Percentiles rank a stretch among this genome's conserved stretches.
Conservation (phyloP, 371 early-diverging fungal genomes). For the Lichtheimia hyalospora region DNA sequence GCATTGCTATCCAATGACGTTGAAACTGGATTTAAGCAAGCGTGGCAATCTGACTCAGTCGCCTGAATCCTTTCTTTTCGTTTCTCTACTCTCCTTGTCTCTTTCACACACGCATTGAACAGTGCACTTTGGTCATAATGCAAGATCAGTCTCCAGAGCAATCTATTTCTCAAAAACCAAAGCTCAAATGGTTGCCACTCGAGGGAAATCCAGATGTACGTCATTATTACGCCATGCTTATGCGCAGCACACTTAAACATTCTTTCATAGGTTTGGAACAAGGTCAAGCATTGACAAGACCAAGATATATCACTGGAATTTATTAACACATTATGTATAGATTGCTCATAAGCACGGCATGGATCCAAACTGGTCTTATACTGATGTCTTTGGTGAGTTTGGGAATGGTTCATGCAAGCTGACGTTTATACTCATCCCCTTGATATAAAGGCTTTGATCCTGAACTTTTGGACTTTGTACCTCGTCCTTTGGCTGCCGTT, state of each 20-base stretch:
- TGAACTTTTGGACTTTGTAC: conserved; percentile 72
- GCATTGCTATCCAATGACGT: no score
- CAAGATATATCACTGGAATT: not conserved
- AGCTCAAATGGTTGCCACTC: conserved; percentile 73
- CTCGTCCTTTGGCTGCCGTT: conserved; percentile 76
- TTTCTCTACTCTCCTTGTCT: not conserved
- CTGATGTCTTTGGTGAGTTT: conserved; percentile 60
- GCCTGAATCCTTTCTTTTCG: no score
- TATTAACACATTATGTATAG: conserved; percentile 15
- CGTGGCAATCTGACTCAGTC: no score
- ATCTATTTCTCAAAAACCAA: conserved; percentile 12
- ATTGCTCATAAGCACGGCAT: conserved; percentile 62
- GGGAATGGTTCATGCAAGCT: not conserved
- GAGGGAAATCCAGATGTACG: conserved; percentile 84
- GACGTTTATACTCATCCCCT: not conserved
- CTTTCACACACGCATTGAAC: not conserved
- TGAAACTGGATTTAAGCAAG: no score
- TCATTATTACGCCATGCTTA: not conserved
- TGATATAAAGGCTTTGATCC: conserved; percentile 68
- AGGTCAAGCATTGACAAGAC: conserved; percentile 31
- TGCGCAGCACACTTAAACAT: conserved; percentile 7
- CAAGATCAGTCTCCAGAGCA: conserved; percentile 2
- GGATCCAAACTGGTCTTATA: conserved; percentile 47
- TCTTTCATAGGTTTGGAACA: conserved; percentile 60
- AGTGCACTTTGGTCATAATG: not conserved